These are phyloP conservation scores for Paramecium pentaurelia DNA, from an alignment of 73 alveolate genomes.

Conservation along the genomic window DNA sequence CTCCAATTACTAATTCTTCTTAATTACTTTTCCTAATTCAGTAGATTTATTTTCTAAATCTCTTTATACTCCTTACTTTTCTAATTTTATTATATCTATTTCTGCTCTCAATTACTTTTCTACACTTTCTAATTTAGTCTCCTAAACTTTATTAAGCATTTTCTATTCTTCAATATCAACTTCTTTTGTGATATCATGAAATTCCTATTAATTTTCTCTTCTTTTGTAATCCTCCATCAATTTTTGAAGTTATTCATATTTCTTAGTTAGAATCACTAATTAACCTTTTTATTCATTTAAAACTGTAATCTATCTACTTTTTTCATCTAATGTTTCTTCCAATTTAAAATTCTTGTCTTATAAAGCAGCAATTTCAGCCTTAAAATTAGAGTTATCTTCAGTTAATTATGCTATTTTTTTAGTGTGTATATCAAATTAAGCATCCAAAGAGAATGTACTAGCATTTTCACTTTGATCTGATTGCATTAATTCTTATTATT, in stretches of 20 bases:
- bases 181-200: conserved; percentile 41
- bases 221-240: not conserved
- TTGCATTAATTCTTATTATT: not conserved
- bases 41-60: not conserved
- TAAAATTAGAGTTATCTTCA: not conserved
- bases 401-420: not conserved
- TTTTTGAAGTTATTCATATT: conserved; percentile 46
- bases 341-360: not conserved
- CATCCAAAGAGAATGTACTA: not conserved
- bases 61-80: conserved; percentile 9
- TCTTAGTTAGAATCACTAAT: conserved; percentile 22
- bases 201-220: not conserved
- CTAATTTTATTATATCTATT: not conserved
- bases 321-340: conserved; percentile 24
- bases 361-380: not conserved
- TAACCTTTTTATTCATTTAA: conserved; percentile 26
- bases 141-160: not conserved
- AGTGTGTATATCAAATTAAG: not conserved
- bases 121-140: not conserved
- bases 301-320: conserved; percentile 37
- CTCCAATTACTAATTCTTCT: not conserved
- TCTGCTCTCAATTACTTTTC: conserved; percentile 51
- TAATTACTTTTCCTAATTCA: not conserved
- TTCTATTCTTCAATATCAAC: not conserved
- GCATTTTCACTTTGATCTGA: not conserved